These are phyloP conservation scores for Xylaria acuta DNA, from an alignment of 495 filamentous ascomycete genomes.

Conservation along the genomic window DNA sequence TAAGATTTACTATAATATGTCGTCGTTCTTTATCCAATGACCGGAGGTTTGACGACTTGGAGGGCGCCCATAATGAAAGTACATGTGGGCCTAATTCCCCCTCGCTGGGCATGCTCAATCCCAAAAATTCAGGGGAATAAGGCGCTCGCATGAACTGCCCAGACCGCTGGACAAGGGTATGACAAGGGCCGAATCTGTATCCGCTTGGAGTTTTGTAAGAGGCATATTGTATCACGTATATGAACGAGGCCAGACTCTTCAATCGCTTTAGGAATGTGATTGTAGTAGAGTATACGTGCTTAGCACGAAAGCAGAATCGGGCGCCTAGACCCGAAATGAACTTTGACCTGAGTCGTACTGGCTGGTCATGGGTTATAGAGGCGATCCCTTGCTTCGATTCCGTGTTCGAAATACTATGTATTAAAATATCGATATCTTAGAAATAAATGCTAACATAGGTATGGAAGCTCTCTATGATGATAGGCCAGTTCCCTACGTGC, in stretches of 20 bases:
- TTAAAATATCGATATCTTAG: neutral
- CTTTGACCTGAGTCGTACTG: neutral
- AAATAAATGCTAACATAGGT: too few species aligned
- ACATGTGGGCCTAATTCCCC: neutral
- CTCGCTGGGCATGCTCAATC: neutral
- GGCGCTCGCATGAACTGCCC: slow-evolving; percentile 7
- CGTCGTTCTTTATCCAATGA: slow-evolving; percentile 19
- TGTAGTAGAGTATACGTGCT: neutral
- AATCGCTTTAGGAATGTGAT: neutral
- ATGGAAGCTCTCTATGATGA: too few species aligned
- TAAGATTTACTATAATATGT: neutral
- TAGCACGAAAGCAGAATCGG: neutral
- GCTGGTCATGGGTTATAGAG: neutral
- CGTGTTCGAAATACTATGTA: neutral
- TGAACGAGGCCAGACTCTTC: neutral
- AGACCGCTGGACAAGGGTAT: neutral
- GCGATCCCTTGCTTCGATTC: neutral
- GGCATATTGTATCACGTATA: neutral
- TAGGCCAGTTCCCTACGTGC: neutral
- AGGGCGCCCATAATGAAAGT: neutral
- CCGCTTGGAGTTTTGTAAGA: neutral
- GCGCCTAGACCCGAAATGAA: neutral
- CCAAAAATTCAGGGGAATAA: neutral
- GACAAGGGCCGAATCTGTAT: neutral
- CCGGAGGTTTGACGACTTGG: neutral